Conservation (phyloP, 805 yeast species). For the Candida ovalis region DNA sequence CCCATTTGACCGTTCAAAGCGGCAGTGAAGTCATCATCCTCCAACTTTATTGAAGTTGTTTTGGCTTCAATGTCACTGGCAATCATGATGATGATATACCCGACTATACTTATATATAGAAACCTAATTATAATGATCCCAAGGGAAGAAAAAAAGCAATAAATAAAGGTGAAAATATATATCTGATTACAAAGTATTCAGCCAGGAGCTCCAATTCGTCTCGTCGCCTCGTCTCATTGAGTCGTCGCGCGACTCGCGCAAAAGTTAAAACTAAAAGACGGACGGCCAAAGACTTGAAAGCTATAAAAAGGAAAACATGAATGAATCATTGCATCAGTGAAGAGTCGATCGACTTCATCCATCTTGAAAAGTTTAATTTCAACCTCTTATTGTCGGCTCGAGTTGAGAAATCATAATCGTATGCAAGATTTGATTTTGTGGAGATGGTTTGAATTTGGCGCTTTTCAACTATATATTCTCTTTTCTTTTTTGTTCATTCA, state of each 20-base stretch:
- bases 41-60: slow-evolving; percentile 4
- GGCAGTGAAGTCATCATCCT: slow-evolving; percentile 30
- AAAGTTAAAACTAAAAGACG: no score
- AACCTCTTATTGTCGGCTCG: no score
- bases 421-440: background rate
- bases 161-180: no score
- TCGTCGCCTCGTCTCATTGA: no score
- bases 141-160: background rate
- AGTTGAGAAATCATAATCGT: no score
- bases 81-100: background rate
- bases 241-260: no score
- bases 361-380: no score
- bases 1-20: slow-evolving; percentile 34
- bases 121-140: no score
- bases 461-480: background rate
- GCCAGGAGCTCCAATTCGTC: no score
- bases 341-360: background rate
- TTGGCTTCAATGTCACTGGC: slow-evolving; percentile 2
- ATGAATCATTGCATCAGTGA: background rate
- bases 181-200: no score
- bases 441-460: background rate
- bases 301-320: no score
- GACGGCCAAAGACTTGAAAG: no score
- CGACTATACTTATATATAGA: background rate
- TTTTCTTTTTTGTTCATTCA: background rate